These are phyloP conservation scores for Usnea hakonensis DNA, from an alignment of 495 filamentous ascomycete species.

Conservation along the genomic window DNA sequence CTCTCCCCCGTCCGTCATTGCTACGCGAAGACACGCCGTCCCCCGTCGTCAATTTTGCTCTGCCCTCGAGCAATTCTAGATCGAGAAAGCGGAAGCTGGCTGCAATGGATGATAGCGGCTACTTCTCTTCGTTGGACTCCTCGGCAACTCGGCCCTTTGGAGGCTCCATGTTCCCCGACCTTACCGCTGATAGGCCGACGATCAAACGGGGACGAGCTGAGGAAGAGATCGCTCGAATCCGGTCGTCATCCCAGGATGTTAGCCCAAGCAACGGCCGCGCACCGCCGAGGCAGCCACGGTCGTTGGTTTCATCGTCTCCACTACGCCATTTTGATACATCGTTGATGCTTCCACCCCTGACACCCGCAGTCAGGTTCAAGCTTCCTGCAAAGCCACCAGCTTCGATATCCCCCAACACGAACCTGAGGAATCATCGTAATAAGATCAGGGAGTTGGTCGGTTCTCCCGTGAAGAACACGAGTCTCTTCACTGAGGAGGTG, in stretches of 20 bases:
- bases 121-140: slow-evolving; percentile 95
- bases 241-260: slow-evolving; percentile 79
- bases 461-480: slow-evolving; percentile 70
- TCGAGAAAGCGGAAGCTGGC: slow-evolving; percentile 64
- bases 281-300: slow-evolving; percentile 38
- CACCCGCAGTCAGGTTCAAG: slow-evolving; percentile 79
- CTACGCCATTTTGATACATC: slow-evolving; percentile 46
- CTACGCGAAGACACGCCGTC: slow-evolving; percentile 68
- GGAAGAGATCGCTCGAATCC: slow-evolving; percentile 90
- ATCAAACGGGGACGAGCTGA: slow-evolving; percentile 87
- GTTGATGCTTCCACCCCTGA: slow-evolving; percentile 71
- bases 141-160: slow-evolving; percentile 68
- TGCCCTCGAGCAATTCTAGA: slow-evolving; percentile 48
- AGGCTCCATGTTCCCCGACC: slow-evolving; percentile 60
- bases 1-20: slow-evolving; percentile 57
- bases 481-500: slow-evolving; percentile 52
- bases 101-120: slow-evolving; percentile 88
- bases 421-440: slow-evolving; percentile 84
- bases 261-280: slow-evolving; percentile 64
- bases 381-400: slow-evolving; percentile 72
- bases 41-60: slow-evolving; percentile 49
- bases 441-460: slow-evolving; percentile 81
- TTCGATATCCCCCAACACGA: slow-evolving; percentile 89
- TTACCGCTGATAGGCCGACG: slow-evolving; percentile 61
- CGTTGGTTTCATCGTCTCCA: slow-evolving; percentile 52